Evolutionary conservation across 2,329 filamentous ascomycete genomes (phyloP).

Genomic region (Monosporascus cannonballus): DNA sequence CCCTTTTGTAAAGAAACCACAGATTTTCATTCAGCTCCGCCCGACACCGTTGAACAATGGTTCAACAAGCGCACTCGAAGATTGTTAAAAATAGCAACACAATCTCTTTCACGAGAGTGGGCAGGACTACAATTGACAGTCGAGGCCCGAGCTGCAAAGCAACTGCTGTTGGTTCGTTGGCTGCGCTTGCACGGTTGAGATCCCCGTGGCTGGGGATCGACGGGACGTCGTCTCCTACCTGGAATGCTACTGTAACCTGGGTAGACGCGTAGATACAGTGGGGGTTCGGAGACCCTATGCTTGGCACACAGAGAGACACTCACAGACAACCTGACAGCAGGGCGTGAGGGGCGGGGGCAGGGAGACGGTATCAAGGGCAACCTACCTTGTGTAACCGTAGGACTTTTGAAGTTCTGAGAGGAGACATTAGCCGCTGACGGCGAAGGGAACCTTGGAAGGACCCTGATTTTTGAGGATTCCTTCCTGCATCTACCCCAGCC

Average conservation of each 20-base stretch:
- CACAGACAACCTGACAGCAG: no score
- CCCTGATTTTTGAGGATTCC: no score
- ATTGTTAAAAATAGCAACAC: slow-evolving; percentile 12
- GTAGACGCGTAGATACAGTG: no score
- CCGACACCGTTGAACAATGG: neutral
- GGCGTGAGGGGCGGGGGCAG: no score
- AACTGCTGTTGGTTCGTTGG: neutral
- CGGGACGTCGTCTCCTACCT: no score
- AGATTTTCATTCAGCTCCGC: neutral
- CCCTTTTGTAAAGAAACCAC: neutral
- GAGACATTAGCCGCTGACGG: neutral
- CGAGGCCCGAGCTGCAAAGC: neutral
- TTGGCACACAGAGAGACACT: no score
- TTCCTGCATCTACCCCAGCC: no score
- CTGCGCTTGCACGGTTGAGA: no score
- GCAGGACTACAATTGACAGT: neutral
- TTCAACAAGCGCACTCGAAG: neutral
- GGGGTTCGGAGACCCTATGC: no score
- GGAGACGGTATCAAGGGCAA: no score
- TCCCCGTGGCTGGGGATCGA: no score
- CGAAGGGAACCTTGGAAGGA: neutral
- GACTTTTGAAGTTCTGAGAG: neutral
- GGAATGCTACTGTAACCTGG: no score
- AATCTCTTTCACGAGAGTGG: neutral
- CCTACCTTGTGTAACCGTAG: neutral